Percentiles rank a stretch among this genome's conserved stretches.
phyloP scores from a whole-genome alignment of 2,329 filamentous ascomycete species.

The Hymenoscyphus infarciens region DNA sequence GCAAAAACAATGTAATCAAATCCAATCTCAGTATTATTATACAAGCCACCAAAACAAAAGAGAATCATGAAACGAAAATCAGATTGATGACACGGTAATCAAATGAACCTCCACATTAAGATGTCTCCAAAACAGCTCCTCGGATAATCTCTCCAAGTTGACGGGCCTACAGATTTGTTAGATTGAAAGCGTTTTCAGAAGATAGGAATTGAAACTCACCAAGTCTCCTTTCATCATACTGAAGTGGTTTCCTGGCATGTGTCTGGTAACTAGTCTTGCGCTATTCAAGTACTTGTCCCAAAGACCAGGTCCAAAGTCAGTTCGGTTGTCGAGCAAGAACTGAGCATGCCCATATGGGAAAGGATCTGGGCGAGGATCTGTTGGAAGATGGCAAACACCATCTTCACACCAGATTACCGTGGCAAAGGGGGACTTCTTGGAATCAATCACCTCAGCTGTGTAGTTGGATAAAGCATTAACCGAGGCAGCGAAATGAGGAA shows the following conservation, averaged over 20 bases:
- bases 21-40: neutral
- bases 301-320: slow-evolving; percentile 66
- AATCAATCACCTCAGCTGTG: slow-evolving; percentile 59
- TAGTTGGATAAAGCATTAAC: slow-evolving; percentile 68
- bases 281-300: slow-evolving; percentile 64
- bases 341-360: slow-evolving; percentile 58
- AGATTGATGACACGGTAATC: neutral
- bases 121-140: neutral
- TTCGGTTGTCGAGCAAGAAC: slow-evolving; percentile 71
- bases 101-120: neutral
- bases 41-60: neutral
- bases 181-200: neutral
- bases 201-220: slow-evolving; percentile 37
- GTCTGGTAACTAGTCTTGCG: slow-evolving; percentile 58
- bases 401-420: slow-evolving; percentile 70
- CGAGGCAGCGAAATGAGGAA: slow-evolving; percentile 68
- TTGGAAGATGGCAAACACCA: slow-evolving; percentile 65
- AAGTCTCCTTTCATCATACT: slow-evolving; percentile 67
- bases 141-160: slow-evolving; percentile 11
- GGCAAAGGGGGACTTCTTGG: slow-evolving; percentile 56
- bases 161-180: slow-evolving; percentile 6
- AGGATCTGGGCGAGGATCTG: slow-evolving; percentile 61
- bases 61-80: neutral
- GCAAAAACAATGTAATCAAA: neutral
- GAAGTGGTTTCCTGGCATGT: slow-evolving; percentile 73